Percentiles rank a stretch among this genome's conserved stretches.
Conservation (phyloP, 2,329 filamentous ascomycete species). For the Phaeoacremonium minimum region DNA sequence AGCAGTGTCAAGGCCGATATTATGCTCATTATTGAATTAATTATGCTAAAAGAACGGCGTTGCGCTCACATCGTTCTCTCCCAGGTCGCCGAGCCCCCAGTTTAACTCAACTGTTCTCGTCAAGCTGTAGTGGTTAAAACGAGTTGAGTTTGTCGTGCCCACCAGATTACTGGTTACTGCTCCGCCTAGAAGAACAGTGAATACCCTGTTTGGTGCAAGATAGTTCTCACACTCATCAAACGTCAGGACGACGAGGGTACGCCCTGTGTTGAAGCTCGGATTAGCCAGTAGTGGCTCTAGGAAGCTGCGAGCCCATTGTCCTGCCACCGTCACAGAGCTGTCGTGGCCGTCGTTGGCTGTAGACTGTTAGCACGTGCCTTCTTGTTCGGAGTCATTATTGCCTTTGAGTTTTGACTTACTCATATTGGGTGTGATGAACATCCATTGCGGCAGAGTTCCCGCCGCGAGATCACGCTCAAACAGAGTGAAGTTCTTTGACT, state of each 20-base stretch:
- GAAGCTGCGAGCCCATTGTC: slow-evolving; percentile 19
- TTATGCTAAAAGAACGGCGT: slow-evolving; percentile 9
- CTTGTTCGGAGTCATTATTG: too few relatives aligned
- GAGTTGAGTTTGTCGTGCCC: slow-evolving; percentile 17
- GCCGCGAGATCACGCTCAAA: slow-evolving; percentile 19
- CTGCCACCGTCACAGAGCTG: slow-evolving; percentile 18
- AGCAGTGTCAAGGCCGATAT: too few relatives aligned
- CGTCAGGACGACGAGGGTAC: slow-evolving; percentile 21
- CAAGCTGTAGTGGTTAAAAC: slow-evolving; percentile 20
- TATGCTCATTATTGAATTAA: too few relatives aligned
- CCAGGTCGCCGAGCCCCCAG: slow-evolving; percentile 18
- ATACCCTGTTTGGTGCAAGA: slow-evolving; percentile 16
- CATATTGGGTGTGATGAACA: slow-evolving; percentile 44
- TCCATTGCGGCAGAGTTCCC: slow-evolving; percentile 21
- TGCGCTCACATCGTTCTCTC: slow-evolving; percentile 15
- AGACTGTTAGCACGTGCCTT: background rate
- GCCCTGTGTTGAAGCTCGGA: slow-evolving; percentile 28
- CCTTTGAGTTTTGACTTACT: slow-evolving; percentile 13
- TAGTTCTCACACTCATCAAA: slow-evolving; percentile 22
- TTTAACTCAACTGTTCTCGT: slow-evolving; percentile 21
- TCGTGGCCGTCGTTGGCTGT: slow-evolving; percentile 21
- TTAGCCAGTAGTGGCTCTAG: slow-evolving; percentile 18
- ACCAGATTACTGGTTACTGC: slow-evolving; percentile 14
- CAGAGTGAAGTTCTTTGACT: slow-evolving; percentile 24
- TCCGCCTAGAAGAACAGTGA: slow-evolving; percentile 17